Percentiles rank a stretch among this genome's conserved stretches.
Conservation (phyloP, 192 early-diverging fungal genomes). For the Paraglomus occultum region DNA sequence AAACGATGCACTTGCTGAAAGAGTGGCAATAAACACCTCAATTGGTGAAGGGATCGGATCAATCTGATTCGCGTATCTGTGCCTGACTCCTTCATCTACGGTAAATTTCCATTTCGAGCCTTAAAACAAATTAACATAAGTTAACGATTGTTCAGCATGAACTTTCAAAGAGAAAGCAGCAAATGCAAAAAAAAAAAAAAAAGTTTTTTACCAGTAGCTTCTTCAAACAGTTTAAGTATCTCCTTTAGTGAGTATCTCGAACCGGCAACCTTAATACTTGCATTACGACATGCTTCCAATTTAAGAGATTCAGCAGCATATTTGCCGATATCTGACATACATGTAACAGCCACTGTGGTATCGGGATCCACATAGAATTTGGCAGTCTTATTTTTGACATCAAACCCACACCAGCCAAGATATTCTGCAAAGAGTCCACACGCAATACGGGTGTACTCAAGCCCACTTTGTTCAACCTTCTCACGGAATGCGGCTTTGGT, state of each 20-base stretch:
- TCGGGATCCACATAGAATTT: neutral
- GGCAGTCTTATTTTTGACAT: slow-evolving; percentile 7
- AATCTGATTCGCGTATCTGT: neutral
- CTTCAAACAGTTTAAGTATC: slow-evolving; percentile 2
- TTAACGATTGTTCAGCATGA: too few relatives aligned
- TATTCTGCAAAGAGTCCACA: slow-evolving; percentile 2
- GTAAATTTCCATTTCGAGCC: slow-evolving; percentile 1
- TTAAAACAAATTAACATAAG: too few relatives aligned
- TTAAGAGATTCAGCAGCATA: slow-evolving; percentile 1
- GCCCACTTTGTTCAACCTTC: slow-evolving; percentile 13
- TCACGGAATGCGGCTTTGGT: neutral
- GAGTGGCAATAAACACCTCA: neutral
- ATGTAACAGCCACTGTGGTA: neutral
- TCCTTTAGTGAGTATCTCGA: neutral
- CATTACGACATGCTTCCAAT: neutral
- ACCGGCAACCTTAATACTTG: neutral
- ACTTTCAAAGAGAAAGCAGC: neutral
- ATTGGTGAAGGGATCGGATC: neutral
- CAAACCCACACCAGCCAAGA: slow-evolving; percentile 1
- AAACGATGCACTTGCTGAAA: neutral
- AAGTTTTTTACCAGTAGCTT: neutral
- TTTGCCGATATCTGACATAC: slow-evolving; percentile 4
- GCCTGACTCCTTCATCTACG: neutral
- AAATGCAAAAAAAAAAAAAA: neutral
- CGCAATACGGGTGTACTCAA: slow-evolving; percentile 9